These are phyloP conservation scores for Fusarium albidum DNA, from an alignment of 2,329 filamentous ascomycete genomes.

Conservation along the genomic window DNA sequence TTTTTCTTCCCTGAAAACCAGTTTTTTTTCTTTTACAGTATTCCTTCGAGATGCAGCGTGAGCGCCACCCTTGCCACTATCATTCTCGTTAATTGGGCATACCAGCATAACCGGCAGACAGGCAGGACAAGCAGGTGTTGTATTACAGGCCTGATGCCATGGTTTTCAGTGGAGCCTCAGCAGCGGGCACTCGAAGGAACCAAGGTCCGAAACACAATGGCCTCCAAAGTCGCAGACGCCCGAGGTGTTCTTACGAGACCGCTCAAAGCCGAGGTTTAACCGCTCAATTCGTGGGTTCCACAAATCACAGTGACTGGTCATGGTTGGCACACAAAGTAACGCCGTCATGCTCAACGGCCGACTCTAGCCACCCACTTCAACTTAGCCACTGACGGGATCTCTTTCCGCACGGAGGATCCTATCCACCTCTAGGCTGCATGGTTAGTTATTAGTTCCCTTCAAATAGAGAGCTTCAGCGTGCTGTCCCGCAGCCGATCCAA, in stretches of 20 bases:
- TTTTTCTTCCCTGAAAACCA: too few relatives aligned
- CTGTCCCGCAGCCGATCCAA: neutral
- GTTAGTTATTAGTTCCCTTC: conserved; percentile 4
- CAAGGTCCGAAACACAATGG: conserved; percentile 16
- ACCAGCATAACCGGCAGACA: neutral
- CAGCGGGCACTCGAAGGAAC: conserved; percentile 21
- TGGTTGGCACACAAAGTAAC: conserved; percentile 10
- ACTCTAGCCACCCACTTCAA: conserved; percentile 11
- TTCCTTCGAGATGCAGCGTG: conserved; percentile 13
- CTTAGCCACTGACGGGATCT: conserved; percentile 19
- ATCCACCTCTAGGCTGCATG: neutral
- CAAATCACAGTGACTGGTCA: conserved; percentile 10
- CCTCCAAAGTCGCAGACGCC: neutral
- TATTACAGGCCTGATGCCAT: conserved; percentile 11
- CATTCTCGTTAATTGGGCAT: conserved; percentile 10
- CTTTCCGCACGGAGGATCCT: conserved; percentile 25
- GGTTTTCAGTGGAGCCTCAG: conserved; percentile 19
- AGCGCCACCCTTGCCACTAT: conserved; percentile 29
- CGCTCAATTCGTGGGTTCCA: conserved; percentile 8
- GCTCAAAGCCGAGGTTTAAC: conserved; percentile 26
- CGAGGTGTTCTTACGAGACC: conserved; percentile 3
- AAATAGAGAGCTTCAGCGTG: conserved; percentile 2
- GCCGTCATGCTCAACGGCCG: conserved; percentile 20
- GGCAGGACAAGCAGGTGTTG: too few relatives aligned
- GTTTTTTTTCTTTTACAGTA: too few relatives aligned